Evolutionary conservation across 2,329 filamentous ascomycete species (phyloP), one percentile per base, ranked within the genome.

Genomic region (Phymatotrichopsis omnivora): DNA sequence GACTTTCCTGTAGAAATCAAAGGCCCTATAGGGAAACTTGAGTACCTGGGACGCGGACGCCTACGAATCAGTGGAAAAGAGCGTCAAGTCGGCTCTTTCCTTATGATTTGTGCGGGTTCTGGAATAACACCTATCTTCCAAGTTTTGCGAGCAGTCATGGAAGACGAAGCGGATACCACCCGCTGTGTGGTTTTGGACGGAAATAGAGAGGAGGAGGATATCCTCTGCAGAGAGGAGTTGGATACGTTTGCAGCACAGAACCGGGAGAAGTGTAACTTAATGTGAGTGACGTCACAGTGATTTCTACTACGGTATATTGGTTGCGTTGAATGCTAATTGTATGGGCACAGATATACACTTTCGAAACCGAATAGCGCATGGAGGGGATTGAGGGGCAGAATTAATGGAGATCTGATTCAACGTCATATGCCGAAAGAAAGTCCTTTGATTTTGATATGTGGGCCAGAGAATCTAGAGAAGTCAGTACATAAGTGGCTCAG

Each of bases 91-190:
- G 73, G 71, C 41, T 73, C 72, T 10, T 85, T 94, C 62, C 69
- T 82, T 60, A 93, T 94, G 85, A 78, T 94, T 24, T 91, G 84
- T 57, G 87, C 74, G 11, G 87, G 87, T 5, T 84, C 76, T n/a
- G 87, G 87, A 1, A 82, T 95, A 58, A 94, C 87, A n/a, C 87
- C 87, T 0, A 83, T 94, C 53, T 91, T 80, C 61, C 83, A 91
- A 59, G 82, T 93, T 3, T 67, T 93, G 41, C 70, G 83, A 5
- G 80, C 83, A 0, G 74, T 93, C 0, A 72, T 86, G 62, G 68
- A 72, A 34, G 76, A 89, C 52, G 56, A 61, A 1, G 61, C 67
- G 0, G 83, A 89, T 58, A 55, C 62, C 7, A 91, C 83, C 0
- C 65, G 62, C 2, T 93, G 85, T 58, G 65, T 81, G 1, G 70